phyloP scores from a whole-genome alignment of 192 early-diverging fungal genomes.

The Coemansia sp. region DNA sequence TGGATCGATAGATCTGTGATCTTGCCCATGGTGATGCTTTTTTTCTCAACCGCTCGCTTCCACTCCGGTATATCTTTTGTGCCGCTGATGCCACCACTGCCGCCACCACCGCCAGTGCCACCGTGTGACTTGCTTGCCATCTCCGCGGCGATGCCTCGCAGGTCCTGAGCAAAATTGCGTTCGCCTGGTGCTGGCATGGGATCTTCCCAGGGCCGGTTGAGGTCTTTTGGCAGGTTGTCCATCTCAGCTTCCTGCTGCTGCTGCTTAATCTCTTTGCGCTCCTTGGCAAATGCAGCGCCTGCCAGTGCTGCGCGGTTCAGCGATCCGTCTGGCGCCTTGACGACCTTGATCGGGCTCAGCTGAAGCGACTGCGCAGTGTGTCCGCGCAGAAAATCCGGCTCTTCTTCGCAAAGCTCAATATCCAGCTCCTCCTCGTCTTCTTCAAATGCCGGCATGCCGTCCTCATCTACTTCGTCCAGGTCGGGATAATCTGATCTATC shows the following conservation, averaged over 20 bases:
- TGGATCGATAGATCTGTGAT: conserved; percentile 82
- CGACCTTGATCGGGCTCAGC: conserved; percentile 94
- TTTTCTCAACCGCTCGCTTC: conserved; percentile 79
- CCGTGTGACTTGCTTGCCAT: conserved; percentile 52
- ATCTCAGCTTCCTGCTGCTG: conserved; percentile 77
- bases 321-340: conserved; percentile 96
- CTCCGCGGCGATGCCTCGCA: conserved; percentile 70
- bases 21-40: conserved; percentile 87
- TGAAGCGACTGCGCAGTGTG: conserved; percentile 83
- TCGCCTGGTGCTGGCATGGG: conserved; percentile 90
- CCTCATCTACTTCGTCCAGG: conserved; percentile 78
- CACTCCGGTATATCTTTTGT: conserved; percentile 80
- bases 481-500: conserved; percentile 83
- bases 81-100: not conserved
- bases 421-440: conserved; percentile 95
- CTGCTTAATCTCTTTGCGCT: conserved; percentile 87
- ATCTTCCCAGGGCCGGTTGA: conserved; percentile 89
- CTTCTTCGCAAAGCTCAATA: conserved; percentile 94
- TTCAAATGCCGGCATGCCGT: conserved; percentile 74
- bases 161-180: conserved; percentile 90
- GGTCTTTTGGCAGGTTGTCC: conserved; percentile 81
- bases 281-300: conserved; percentile 90
- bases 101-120: conserved; percentile 19
- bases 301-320: conserved; percentile 93
- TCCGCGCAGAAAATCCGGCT: conserved; percentile 91